phyloP scores from a whole-genome alignment of 768 basidiomycete genomes.

The Mycena indigotica region DNA sequence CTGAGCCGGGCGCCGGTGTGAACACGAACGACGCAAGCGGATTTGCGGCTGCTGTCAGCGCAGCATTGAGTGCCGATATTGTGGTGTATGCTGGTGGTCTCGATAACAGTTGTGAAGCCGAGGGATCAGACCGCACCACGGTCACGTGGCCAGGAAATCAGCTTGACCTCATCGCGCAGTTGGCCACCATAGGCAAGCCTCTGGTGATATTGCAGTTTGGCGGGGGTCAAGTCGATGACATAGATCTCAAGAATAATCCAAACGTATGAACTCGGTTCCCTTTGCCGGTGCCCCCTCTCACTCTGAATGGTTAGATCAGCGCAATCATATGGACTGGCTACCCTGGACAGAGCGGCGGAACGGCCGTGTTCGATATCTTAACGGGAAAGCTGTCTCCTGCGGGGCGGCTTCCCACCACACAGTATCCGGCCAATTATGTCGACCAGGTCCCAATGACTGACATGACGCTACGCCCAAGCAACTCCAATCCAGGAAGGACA shows the following conservation, averaged over 20 bases:
- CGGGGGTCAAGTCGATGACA: conserved; percentile 56
- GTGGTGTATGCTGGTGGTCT: conserved; percentile 58
- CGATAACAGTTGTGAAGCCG: conserved; percentile 49
- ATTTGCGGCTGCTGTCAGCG: conserved; percentile 54
- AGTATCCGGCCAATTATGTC: conserved; percentile 52
- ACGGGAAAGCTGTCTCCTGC: conserved; percentile 53
- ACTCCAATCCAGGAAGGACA: conserved; percentile 53
- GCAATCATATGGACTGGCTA: conserved; percentile 61
- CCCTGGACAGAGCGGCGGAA: conserved; percentile 57
- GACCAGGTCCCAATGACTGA: conserved; percentile 56
- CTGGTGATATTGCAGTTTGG: conserved; percentile 57
- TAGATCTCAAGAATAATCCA: conserved; percentile 43
- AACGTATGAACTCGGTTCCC: no score
- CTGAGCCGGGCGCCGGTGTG: conserved; percentile 43
- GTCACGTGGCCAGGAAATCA: conserved; percentile 60
- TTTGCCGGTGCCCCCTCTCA: no score
- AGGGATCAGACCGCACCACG: conserved; percentile 47
- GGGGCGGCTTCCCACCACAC: conserved; percentile 55
- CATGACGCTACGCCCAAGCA: conserved; percentile 54
- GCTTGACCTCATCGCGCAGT: conserved; percentile 47
- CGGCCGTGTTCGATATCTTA: conserved; percentile 54
- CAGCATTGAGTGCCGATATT: conserved; percentile 48
- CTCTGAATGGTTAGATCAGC: no score
- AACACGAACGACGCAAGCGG: conserved; percentile 40
- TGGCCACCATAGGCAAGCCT: conserved; percentile 49